Evolutionary conservation across 2,329 filamentous ascomycete genomes (phyloP).

Genomic region (Daldinia eschscholtzii): DNA sequence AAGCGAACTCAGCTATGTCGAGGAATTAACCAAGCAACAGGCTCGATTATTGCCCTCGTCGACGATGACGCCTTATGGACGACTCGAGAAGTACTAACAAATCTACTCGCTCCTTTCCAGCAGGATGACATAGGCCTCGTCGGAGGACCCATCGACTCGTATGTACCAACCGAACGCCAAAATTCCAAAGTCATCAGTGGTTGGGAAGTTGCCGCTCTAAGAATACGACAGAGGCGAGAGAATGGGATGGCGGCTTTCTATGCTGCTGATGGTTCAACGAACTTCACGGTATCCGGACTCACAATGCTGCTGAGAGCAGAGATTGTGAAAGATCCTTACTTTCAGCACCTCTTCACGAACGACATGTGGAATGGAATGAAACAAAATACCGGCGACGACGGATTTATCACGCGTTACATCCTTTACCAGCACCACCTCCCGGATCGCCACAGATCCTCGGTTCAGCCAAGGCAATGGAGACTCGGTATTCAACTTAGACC

Average conservation of each 20-base stretch:
- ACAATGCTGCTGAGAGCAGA: conserved; percentile 49
- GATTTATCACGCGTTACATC: conserved; percentile 50
- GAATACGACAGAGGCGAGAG: conserved; percentile 43
- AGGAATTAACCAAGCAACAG: conserved; percentile 43
- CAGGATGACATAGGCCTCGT: conserved; percentile 44
- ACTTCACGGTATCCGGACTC: conserved; percentile 48
- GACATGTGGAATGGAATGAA: conserved; percentile 44
- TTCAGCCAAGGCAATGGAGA: conserved; percentile 34
- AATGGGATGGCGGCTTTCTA: conserved; percentile 41
- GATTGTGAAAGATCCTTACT: conserved; percentile 43
- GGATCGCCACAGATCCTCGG: neutral
- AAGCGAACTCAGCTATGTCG: conserved; percentile 48
- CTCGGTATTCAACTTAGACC: conserved; percentile 47
- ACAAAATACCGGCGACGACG: conserved; percentile 48
- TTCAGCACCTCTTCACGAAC: conserved; percentile 43
- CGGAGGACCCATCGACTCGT: conserved; percentile 45
- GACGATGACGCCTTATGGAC: conserved; percentile 51
- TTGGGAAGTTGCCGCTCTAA: conserved; percentile 50
- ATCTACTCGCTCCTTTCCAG: conserved; percentile 49
- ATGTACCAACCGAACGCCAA: conserved; percentile 41
- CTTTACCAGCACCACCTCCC: conserved; percentile 41
- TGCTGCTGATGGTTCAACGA: conserved; percentile 45
- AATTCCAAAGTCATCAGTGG: conserved; percentile 42
- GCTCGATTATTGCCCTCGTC: conserved; percentile 46
- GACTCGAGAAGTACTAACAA: conserved; percentile 20